Evolutionary conservation across 2,329 filamentous ascomycete genomes (phyloP).

Genomic region (Macrophomina phaseolina): DNA sequence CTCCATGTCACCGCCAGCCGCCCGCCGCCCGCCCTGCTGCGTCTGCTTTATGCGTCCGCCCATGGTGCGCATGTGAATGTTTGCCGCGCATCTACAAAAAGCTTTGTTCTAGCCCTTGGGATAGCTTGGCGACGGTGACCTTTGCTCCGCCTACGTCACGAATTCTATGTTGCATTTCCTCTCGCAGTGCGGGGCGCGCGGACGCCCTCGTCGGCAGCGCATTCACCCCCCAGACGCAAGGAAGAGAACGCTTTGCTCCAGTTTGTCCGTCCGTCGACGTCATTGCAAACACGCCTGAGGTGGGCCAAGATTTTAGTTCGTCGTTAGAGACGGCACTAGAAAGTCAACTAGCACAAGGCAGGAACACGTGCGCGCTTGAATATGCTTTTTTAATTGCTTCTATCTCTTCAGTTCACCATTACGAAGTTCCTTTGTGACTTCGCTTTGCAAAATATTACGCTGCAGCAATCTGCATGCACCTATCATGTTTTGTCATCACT

Average conservation of each 20-base stretch:
- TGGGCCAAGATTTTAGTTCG: too few species aligned
- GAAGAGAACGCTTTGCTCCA: not conserved
- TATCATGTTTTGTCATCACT: constrained; percentile 22
- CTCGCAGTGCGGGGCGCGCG: not conserved
- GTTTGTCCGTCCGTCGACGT: not conserved
- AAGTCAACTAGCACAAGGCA: too few species aligned
- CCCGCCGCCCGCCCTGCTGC: not conserved
- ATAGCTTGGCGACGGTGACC: not conserved
- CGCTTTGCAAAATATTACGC: constrained; percentile 12
- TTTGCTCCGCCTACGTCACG: not conserved
- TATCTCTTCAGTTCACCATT: constrained; percentile 10
- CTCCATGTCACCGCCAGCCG: constrained; percentile 2
- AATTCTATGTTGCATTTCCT: not conserved
- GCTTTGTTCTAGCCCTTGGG: not conserved
- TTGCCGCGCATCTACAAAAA: not conserved
- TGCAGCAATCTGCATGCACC: constrained; percentile 19
- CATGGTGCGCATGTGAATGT: not conserved
- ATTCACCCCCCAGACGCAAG: too few species aligned
- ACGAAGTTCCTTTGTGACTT: constrained; percentile 8
- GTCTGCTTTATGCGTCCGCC: not conserved
- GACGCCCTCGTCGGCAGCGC: not conserved
- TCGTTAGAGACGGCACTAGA: too few species aligned
- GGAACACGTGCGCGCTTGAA: constrained; percentile 23
- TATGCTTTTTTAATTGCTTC: constrained; percentile 25
- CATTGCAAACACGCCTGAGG: not conserved